Conservation (phyloP, 2,329 filamentous ascomycete species). For the Paraphaeosphaeria sporulosa region DNA sequence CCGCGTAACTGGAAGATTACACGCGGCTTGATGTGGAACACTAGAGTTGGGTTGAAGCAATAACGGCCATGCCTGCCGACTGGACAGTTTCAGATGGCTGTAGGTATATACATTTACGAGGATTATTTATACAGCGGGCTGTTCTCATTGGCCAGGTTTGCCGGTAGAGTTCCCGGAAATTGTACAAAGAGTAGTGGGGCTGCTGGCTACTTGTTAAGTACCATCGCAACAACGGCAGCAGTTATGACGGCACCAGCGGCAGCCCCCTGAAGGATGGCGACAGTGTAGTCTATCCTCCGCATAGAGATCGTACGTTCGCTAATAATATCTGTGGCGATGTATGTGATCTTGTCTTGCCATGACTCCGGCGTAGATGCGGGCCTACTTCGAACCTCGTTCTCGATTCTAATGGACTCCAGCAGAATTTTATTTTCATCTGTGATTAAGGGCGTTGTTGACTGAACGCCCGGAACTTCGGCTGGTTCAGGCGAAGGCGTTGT, state of each 20-base stretch:
- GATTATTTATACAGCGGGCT: constrained; percentile 1
- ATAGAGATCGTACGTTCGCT: constrained; percentile 56
- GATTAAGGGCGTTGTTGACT: constrained; percentile 13
- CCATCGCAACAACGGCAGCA: constrained; percentile 34
- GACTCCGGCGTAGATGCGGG: constrained; percentile 18
- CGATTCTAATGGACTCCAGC: constrained; percentile 26
- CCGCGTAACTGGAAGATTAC: not conserved
- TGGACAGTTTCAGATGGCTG: not conserved
- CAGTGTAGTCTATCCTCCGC: constrained; percentile 55
- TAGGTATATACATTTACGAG: constrained; percentile 7
- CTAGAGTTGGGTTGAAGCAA: not conserved
- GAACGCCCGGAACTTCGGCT: not conserved
- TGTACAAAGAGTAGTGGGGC: not conserved
- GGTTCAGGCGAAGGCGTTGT: constrained; percentile 14
- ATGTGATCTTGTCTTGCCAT: constrained; percentile 33
- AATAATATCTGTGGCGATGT: constrained; percentile 46
- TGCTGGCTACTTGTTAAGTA: constrained; percentile 20
- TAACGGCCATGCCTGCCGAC: not conserved
- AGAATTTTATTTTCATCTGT: constrained; percentile 20
- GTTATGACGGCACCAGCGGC: constrained; percentile 51
- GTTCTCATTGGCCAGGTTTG: not conserved
- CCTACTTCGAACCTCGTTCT: constrained; percentile 22
- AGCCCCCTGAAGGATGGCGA: constrained; percentile 54
- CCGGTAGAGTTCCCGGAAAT: not conserved
- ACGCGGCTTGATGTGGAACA: not conserved